Percentiles rank a stretch among this genome's conserved stretches.
Conservation (phyloP, 2,329 filamentous ascomycete genomes). For the Ampelomyces quisqualis region DNA sequence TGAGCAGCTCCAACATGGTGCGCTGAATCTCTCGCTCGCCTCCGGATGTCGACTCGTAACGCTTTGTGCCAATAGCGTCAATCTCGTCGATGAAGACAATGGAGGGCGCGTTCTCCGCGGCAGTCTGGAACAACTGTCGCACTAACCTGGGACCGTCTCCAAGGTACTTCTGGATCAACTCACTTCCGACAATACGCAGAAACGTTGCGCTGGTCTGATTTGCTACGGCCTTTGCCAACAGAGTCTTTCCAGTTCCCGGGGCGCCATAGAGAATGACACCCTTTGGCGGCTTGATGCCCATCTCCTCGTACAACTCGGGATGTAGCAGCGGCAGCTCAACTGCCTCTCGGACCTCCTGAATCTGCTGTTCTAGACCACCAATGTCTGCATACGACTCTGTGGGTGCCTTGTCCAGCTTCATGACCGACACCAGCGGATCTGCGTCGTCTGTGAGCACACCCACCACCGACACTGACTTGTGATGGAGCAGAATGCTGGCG, state of each 20-base stretch:
- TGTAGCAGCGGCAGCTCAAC: slow-evolving; percentile 94
- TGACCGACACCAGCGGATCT: slow-evolving; percentile 92
- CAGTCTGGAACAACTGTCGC: slow-evolving; percentile 93
- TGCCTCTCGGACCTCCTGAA: slow-evolving; percentile 96
- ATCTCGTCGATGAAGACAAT: slow-evolving; percentile 99
- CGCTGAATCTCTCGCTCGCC: slow-evolving; percentile 97
- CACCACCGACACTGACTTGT: slow-evolving; percentile 97
- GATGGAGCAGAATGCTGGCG: slow-evolving; percentile 90
- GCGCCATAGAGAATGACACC: slow-evolving; percentile 98
- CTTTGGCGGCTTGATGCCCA: slow-evolving; percentile 99
- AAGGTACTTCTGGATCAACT: slow-evolving; percentile 97
- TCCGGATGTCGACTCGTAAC: slow-evolving; percentile 95
- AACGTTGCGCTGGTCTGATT: slow-evolving; percentile 99
- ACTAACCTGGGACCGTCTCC: slow-evolving; percentile 94
- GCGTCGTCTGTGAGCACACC: slow-evolving; percentile 95
- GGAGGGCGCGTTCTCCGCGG: slow-evolving; percentile 90
- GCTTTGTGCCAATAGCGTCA: slow-evolving; percentile 97
- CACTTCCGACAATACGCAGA: slow-evolving; percentile 92
- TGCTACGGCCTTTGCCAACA: slow-evolving; percentile 93
- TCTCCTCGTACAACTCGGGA: slow-evolving; percentile 97
- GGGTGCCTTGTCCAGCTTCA: slow-evolving; percentile 98
- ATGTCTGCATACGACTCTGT: slow-evolving; percentile 99
- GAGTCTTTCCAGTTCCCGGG: slow-evolving; percentile 93
- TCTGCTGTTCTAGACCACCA: slow-evolving; percentile 90
- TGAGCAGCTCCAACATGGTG: slow-evolving; percentile 97